phyloP scores from a whole-genome alignment of 2,329 filamentous ascomycete genomes.

The Aspergillus pseudoterreus region DNA sequence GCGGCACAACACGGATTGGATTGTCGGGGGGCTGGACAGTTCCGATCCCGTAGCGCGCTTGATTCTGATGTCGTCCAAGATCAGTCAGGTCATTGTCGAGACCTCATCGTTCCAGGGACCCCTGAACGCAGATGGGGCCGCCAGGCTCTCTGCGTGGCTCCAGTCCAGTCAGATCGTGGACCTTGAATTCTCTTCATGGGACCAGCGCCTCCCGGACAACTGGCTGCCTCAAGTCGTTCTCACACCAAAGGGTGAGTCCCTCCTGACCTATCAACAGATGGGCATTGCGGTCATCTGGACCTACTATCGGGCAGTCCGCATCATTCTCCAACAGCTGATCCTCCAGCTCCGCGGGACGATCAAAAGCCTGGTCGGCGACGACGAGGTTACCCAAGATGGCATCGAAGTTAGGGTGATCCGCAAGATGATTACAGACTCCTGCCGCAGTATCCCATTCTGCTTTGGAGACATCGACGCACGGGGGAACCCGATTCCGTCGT shows the following conservation, averaged over 20 bases:
- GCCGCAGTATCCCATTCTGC: slow-evolving; percentile 32
- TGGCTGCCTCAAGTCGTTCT: slow-evolving; percentile 34
- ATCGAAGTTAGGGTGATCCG: slow-evolving; percentile 20
- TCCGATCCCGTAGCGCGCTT: slow-evolving; percentile 30
- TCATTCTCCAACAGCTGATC: slow-evolving; percentile 30
- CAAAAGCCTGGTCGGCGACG: slow-evolving; percentile 9
- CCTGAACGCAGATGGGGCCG: slow-evolving; percentile 11
- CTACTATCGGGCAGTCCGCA: slow-evolving; percentile 33
- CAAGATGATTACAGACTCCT: slow-evolving; percentile 33
- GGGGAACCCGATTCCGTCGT: slow-evolving; percentile 21
- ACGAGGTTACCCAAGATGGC: slow-evolving; percentile 5
- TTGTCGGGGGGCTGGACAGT: slow-evolving; percentile 22
- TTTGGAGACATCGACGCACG: slow-evolving; percentile 30
- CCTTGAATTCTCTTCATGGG: slow-evolving; percentile 28
- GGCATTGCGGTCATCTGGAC: slow-evolving; percentile 30
- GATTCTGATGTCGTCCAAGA: slow-evolving; percentile 27
- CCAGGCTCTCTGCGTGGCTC: slow-evolving; percentile 23
- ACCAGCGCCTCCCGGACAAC: slow-evolving; percentile 25
- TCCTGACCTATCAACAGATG: slow-evolving; percentile 32
- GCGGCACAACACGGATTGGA: slow-evolving; percentile 27
- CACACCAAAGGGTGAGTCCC: slow-evolving; percentile 22
- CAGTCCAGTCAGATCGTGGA: slow-evolving; percentile 21
- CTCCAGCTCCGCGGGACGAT: slow-evolving; percentile 22
- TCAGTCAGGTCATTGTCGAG: slow-evolving; percentile 28
- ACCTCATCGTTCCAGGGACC: slow-evolving; percentile 15